phyloP scores from a whole-genome alignment of 352 stramenopile genomes.

The Pythium sukuiense region DNA sequence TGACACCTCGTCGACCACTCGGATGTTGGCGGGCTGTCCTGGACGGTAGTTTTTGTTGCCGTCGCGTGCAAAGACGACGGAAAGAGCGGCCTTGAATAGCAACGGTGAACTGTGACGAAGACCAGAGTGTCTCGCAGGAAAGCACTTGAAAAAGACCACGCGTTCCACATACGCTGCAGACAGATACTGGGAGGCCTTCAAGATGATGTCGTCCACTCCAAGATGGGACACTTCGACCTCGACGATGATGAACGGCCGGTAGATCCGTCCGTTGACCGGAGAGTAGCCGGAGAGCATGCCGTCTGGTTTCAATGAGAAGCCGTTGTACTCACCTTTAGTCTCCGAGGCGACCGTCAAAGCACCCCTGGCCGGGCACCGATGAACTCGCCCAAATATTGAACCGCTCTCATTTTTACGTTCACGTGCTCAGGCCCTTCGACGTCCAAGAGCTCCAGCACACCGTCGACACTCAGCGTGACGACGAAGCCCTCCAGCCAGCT shows the following conservation, averaged over 20 bases:
- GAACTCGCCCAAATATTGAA: too few relatives aligned
- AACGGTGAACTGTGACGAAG: neutral
- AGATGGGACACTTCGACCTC: conserved; percentile 5
- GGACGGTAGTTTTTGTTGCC: too few relatives aligned
- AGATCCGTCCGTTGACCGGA: too few relatives aligned
- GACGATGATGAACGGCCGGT: neutral
- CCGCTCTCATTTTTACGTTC: too few relatives aligned
- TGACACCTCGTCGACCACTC: neutral
- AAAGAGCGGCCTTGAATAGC: neutral
- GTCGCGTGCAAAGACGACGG: neutral
- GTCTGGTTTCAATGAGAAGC: too few relatives aligned
- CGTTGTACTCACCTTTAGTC: too few relatives aligned
- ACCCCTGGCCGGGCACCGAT: too few relatives aligned
- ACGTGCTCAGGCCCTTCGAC: neutral
- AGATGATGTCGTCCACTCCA: neutral
- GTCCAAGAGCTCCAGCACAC: conserved; percentile 2
- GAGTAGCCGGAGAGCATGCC: too few relatives aligned
- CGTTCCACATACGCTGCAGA: neutral
- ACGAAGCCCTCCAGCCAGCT: neutral
- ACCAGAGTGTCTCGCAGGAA: neutral
- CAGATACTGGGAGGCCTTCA: neutral
- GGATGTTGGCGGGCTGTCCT: neutral
- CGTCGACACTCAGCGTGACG: neutral
- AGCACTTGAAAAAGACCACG: neutral
- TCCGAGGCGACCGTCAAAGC: too few relatives aligned